Base-by-base conservation (phyloP, 345 rosid species). In the Mercurialis annua region DNA sequence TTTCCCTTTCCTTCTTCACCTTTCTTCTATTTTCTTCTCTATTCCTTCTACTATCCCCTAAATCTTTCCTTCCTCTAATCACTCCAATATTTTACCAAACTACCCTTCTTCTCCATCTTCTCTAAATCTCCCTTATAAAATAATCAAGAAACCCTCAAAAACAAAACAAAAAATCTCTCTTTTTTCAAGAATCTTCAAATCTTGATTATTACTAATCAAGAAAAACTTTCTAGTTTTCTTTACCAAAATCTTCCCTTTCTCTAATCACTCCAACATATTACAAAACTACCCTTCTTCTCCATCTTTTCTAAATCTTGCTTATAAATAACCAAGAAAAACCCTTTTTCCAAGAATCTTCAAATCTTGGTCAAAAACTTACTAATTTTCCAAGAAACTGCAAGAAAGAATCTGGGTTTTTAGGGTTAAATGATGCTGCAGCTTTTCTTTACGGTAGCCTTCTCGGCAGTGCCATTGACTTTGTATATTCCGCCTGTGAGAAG, bases 401-500 rank as follows among this genome's bases (percentile, higher is more conserved):
- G 23, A 3, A 18, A 6, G 11, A 26, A 29, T 26, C 17, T 34
- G 64, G 50, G 58, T 15, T 47, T 38, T 31, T 15, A 29, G 29
- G 40, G 44, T 40, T 14, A 40, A 10, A 61, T 8, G 46, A 81
- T 86, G 90, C 36, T 92, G 80, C 93, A 88, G 84, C 46, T 92
- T 71, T 78, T 92, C 53, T 87, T 84, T 72, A 87, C 97, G 51
- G 74, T 92, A 62, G 97, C 92, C n/a, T 90, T 92, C 80, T 90
- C 98, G 34, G 98, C 96, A 16, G 84, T 78, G 71, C 98, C 98
- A 42, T 78, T 92, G 84, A 88, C 87, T 30, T 79, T 92, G 57
- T 92, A 90, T 54, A 67, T 90, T 70, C 98, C 97, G 18, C 98
- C 97, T 15, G 14, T 90, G 29, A 86, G 98, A 71, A 88, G 84